Evolutionary conservation across 208 protist species (phyloP), one percentile per base, ranked within the genome.

Genomic region (Trypanosomatidae sp.): DNA sequence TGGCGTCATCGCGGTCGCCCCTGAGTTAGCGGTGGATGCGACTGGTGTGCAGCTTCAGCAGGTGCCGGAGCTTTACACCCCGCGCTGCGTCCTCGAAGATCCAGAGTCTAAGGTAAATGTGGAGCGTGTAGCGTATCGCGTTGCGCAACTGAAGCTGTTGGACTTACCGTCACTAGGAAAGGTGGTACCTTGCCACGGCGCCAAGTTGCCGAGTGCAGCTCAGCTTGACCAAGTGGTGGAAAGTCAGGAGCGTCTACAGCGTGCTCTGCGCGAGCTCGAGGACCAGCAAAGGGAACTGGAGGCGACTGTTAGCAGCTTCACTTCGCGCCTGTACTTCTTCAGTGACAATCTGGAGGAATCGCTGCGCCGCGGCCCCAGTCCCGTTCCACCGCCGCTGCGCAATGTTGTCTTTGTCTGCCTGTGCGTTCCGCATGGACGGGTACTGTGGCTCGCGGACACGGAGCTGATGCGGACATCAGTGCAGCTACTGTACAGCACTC

Each of bases 381-480:
- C 72, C 5, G 82, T 88, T 9, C 64, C 72, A n/a, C 83, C 92
- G 6, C 92, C 92, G 12, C 67, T 83, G 62, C 80, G 68, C 3
- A 83, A 91, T 66, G 92, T 91, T 4, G 71, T 92, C 1, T 95
- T 97, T 86, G 87, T 91, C 66, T 92, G 86, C 55, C 44, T 97
- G 39, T 70, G 81, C 52, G 70, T 97, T 33, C 78, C 79, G 0
- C 74, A 85, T 19, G 92, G 89, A 22, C 69, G 67, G 15, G 69
- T 78, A 36, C 68, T 97, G 41, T 97, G 92, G 92, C 74, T 84
- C 0, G 75, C 87, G 22, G 76, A 90, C 71, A 74, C 82, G 22
- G 90, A 89, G 56, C 74, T 65, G 66, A 91, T 91, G 78, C 79
- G 83, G 9, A 81, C 90, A 22, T 68, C 90, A 1, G 78, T 91